Percentiles rank a stretch among this genome's conserved stretches.
Conservation (phyloP, 2,329 filamentous ascomycete genomes). For the Pyrenochaeta sp. region DNA sequence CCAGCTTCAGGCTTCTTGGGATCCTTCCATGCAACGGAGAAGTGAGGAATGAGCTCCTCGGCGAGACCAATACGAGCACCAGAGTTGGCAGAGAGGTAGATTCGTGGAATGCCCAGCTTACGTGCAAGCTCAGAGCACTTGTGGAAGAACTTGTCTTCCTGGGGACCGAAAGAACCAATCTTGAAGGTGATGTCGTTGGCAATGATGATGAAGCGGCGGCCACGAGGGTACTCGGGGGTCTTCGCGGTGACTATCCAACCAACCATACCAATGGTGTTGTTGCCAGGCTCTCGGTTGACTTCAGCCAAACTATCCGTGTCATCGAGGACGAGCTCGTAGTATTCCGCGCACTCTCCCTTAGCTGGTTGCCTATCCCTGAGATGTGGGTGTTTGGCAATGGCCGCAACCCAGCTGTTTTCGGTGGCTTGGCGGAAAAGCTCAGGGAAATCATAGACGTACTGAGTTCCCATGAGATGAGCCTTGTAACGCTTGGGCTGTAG, state of each 20-base stretch:
- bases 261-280: slow-evolving; percentile 97
- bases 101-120: slow-evolving; percentile 91
- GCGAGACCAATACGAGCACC: slow-evolving; percentile 97
- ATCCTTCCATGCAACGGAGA: slow-evolving; percentile 97
- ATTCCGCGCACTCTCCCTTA: slow-evolving; percentile 89
- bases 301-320: slow-evolving; percentile 91
- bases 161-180: slow-evolving; percentile 96
- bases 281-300: slow-evolving; percentile 92
- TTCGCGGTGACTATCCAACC: slow-evolving; percentile 95
- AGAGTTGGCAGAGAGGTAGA: slow-evolving; percentile 98
- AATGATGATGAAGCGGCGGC: slow-evolving; percentile 91
- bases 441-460: slow-evolving; percentile 99
- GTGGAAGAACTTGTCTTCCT: slow-evolving; percentile 98
- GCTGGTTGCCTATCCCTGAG: slow-evolving; percentile 83
- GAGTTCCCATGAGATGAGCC: slow-evolving; percentile 98
- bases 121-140: slow-evolving; percentile 97
- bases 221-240: slow-evolving; percentile 93
- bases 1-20: slow-evolving; percentile 79
- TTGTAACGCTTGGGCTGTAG: slow-evolving; percentile 99
- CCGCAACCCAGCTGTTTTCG: slow-evolving; percentile 89
- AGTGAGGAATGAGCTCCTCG: slow-evolving; percentile 95
- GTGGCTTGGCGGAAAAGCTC: slow-evolving; percentile 98
- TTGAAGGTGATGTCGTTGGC: slow-evolving; percentile 99
- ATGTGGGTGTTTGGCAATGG: slow-evolving; percentile 74
- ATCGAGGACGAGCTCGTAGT: slow-evolving; percentile 92